These are phyloP conservation scores for Nigrospora sphaerica DNA, from an alignment of 2,329 filamentous ascomycete species.

Conservation along the genomic window DNA sequence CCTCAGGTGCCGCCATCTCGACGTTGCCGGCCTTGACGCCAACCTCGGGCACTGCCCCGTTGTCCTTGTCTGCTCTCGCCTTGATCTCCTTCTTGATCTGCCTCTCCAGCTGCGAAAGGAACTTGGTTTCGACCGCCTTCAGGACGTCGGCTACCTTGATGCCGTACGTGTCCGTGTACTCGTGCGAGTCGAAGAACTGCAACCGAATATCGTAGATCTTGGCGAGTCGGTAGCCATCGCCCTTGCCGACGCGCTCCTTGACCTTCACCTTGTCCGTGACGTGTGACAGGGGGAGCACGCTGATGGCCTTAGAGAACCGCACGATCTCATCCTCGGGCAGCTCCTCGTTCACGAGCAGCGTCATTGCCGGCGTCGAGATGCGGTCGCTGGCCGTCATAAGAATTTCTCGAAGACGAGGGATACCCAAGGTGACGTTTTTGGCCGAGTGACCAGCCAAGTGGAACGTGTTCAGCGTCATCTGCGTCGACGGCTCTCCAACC, in stretches of 20 bases:
- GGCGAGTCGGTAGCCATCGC: conserved; percentile 59
- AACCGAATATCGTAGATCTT: conserved; percentile 82
- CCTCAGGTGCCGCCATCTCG: conserved; percentile 37
- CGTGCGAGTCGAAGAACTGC: conserved; percentile 74
- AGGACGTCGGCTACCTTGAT: conserved; percentile 74
- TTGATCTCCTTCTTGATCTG: conserved; percentile 74
- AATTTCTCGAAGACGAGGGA: conserved; percentile 93
- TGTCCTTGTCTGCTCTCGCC: conserved; percentile 62
- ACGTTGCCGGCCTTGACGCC: conserved; percentile 46
- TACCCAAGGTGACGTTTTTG: conserved; percentile 98
- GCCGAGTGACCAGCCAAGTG: conserved; percentile 97
- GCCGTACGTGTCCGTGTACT: conserved; percentile 81
- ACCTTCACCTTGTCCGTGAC: conserved; percentile 77
- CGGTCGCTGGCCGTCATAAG: conserved; percentile 91
- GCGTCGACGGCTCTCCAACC: conserved; percentile 92
- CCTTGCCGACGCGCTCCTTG: conserved; percentile 70
- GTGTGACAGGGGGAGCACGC: conserved; percentile 74
- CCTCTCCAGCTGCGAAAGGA: conserved; percentile 65
- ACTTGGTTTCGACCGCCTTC: conserved; percentile 69
- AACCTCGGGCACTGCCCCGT: conserved; percentile 70
- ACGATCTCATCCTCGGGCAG: conserved; percentile 62
- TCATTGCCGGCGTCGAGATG: conserved; percentile 90
- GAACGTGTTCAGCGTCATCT: conserved; percentile 99
- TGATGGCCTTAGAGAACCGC: conserved; percentile 87
- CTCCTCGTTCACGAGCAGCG: conserved; percentile 68